A percentile compares a stretch with the other conserved stretches of the same genome.
These are phyloP conservation scores for Prillingera fragicola DNA, from an alignment of 1,284 basidiomycete species.

Conservation along the genomic window DNA sequence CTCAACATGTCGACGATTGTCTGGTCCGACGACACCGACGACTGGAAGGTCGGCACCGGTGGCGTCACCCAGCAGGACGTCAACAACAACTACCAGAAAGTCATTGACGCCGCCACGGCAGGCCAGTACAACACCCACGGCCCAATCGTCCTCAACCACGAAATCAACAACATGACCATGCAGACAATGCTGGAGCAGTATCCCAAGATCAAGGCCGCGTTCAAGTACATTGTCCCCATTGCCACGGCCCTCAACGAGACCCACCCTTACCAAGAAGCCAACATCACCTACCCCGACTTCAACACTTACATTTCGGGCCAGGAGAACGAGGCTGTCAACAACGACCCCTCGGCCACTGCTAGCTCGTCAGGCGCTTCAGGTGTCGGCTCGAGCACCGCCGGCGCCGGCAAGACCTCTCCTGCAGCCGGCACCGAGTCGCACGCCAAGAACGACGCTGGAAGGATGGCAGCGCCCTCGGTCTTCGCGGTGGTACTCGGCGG, in stretches of 20 bases:
- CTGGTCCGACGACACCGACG: conserved; percentile 52
- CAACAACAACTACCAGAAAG: conserved; percentile 49
- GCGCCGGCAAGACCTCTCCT: too few relatives aligned
- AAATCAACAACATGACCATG: conserved; percentile 50
- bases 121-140: conserved; percentile 45
- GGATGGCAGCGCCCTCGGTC: not conserved
- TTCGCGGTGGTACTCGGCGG: conserved; percentile 1
- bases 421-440: not conserved
- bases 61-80: conserved; percentile 43
- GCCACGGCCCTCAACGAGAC: conserved; percentile 47
- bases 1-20: conserved; percentile 52
- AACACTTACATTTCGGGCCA: conserved; percentile 18
- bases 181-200: conserved; percentile 34
- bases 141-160: conserved; percentile 51
- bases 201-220: conserved; percentile 37
- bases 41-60: conserved; percentile 45
- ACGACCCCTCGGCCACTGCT: too few relatives aligned
- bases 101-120: conserved; percentile 43
- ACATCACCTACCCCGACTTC: conserved; percentile 42
- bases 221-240: conserved; percentile 46
- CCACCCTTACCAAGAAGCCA: conserved; percentile 49
- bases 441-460: not conserved
- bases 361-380: too few relatives aligned
- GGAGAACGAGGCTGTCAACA: too few relatives aligned
- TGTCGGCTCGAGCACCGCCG: too few relatives aligned